Evolutionary conservation across 1,284 basidiomycete species (phyloP).

Genomic region (Sporisorium iseilematis-ciliati): DNA sequence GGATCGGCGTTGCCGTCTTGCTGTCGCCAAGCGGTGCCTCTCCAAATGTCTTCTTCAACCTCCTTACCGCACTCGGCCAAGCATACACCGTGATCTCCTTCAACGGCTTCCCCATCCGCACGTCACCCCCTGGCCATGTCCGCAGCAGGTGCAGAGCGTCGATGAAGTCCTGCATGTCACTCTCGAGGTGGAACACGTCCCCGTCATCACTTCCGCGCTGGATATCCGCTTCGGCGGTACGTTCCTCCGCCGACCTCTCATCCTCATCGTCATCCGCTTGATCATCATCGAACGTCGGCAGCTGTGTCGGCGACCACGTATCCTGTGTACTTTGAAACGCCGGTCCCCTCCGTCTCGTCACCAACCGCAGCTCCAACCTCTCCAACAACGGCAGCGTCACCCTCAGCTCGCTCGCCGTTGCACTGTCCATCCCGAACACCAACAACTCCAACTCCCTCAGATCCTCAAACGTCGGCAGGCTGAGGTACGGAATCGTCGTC

Average conservation of each 20-base stretch:
- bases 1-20: conserved; percentile 9
- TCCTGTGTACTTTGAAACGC: conserved; percentile 30
- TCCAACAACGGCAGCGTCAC: conserved; percentile 40
- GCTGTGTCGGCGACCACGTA: conserved; percentile 35
- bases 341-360: conserved; percentile 31
- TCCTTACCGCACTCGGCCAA: conserved; percentile 38
- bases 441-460: conserved; percentile 52
- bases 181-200: conserved; percentile 33
- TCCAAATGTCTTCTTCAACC: conserved; percentile 25
- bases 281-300: conserved; percentile 24
- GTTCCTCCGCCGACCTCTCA: conserved; percentile 9
- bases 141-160: conserved; percentile 28
- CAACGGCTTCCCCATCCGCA: conserved; percentile 20
- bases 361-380: conserved; percentile 47
- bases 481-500: conserved; percentile 52
- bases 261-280: conserved; percentile 7
- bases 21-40: neutral
- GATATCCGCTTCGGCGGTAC: conserved; percentile 23
- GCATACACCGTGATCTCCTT: conserved; percentile 40
- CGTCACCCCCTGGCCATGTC: conserved; percentile 35
- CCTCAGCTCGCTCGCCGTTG: conserved; percentile 41
- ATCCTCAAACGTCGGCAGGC: conserved; percentile 53
- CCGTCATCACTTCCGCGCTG: conserved; percentile 1
- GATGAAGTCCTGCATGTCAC: conserved; percentile 49
- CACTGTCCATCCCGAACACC: conserved; percentile 53